Base-by-base conservation (phyloP, 2,329 filamentous ascomycete genomes). In the Knoxdaviesia proteae region DNA sequence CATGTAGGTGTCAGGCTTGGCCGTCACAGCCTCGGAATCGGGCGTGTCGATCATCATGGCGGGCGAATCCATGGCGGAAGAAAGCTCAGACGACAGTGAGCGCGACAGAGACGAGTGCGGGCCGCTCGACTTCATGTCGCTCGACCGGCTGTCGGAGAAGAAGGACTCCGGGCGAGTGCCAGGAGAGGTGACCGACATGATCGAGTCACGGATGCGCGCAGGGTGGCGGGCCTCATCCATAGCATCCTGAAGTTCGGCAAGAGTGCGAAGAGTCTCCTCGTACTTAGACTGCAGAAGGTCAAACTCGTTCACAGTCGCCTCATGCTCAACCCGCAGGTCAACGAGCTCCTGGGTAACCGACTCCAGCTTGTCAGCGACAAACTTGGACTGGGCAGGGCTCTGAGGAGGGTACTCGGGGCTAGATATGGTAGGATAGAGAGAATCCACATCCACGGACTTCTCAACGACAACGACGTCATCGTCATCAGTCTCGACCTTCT, bases 1-100 rank as follows among this genome's bases (percentile, higher is more conserved):
- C 34, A 41, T 34, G n/a, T 41, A 39, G 30, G 32, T 38, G n/a
- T 46, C 50, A 20, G 61, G 56, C 50, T 65, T 71, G n/a, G 60
- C 61, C 5, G 61, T 64, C 7, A 60, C 57, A 8, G 51, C 46
- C 49, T 77, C 76, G 46, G 65, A 63, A 55, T 77, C 72, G 50
- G 73, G 76, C 41, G 69, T 68, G 50, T 78, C 75, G 20, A 20
- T 20, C 48, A 66, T 67, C 48, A 74, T 77, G 52, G 68, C 67
- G 51, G 74, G 74, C 55, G 80, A 83, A 54, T 81, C 81, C 71
- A 80, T 74, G 66, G 74, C 84, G 58, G 80, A 93, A 54, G 84
- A 93, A 58, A 94, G 72, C 63, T 96, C 90, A 63, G 84, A 90
- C 50, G 84, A 94, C 51, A 94, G 79, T 54, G 86, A 94, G 59